A percentile compares a stretch with the other conserved stretches of the same genome.
Evolutionary conservation across 2,329 filamentous ascomycete species (phyloP).

Genomic region (Trichoderma oligosporum): DNA sequence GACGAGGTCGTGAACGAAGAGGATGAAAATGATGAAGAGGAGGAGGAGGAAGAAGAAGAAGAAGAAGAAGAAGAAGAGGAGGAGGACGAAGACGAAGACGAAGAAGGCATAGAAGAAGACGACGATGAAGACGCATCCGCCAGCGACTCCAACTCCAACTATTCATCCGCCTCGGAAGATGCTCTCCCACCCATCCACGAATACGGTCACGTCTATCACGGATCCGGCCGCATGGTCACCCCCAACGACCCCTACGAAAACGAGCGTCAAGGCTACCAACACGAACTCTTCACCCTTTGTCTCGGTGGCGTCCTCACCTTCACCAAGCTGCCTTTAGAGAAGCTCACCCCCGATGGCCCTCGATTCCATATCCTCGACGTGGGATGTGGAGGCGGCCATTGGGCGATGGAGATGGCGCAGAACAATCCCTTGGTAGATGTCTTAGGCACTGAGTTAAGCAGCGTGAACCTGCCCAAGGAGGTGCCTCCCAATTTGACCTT

Average conservation of each 20-base stretch:
- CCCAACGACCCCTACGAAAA: constrained; percentile 36
- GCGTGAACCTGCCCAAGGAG: constrained; percentile 38
- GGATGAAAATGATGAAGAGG: neutral
- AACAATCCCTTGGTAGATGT: constrained; percentile 39
- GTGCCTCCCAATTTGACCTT: constrained; percentile 59
- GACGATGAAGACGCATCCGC: constrained; percentile 23
- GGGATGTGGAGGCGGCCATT: constrained; percentile 41
- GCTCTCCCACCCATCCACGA: constrained; percentile 33
- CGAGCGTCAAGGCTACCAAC: constrained; percentile 32
- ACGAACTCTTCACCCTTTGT: constrained; percentile 35
- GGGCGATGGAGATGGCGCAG: constrained; percentile 42
- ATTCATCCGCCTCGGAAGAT: constrained; percentile 36
- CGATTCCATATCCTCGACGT: constrained; percentile 39
- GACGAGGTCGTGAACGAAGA: neutral
- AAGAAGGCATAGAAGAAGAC: constrained; percentile 17
- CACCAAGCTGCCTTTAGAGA: constrained; percentile 32
- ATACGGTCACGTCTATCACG: constrained; percentile 37
- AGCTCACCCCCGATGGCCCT: constrained; percentile 20
- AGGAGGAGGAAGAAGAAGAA: neutral
- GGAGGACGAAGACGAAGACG: neutral
- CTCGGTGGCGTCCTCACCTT: constrained; percentile 33
- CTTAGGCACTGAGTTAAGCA: constrained; percentile 41
- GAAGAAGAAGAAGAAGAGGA: neutral
- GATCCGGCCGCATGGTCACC: constrained; percentile 33
- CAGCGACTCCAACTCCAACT: constrained; percentile 33